These are phyloP conservation scores for Xylaria sp. DNA, from an alignment of 2,329 filamentous ascomycete species.

Conservation along the genomic window DNA sequence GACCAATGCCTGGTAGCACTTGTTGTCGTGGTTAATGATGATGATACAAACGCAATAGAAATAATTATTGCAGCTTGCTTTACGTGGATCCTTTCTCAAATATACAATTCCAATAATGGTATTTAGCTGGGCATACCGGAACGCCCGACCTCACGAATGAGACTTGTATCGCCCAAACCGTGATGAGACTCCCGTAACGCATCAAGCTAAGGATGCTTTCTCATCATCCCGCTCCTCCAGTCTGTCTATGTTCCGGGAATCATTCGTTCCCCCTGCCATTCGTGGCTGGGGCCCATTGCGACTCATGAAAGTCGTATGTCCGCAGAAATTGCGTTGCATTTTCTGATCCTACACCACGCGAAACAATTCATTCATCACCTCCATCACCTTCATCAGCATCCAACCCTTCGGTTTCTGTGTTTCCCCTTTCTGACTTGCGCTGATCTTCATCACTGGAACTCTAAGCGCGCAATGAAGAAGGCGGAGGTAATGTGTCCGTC, in stretches of 20 bases:
- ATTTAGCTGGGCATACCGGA: slow-evolving; percentile 13
- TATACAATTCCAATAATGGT: background rate
- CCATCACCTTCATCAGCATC: slow-evolving; percentile 1
- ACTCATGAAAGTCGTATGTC: background rate
- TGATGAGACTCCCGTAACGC: slow-evolving; percentile 28
- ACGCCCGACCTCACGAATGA: slow-evolving; percentile 27
- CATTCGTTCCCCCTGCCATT: background rate
- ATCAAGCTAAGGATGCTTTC: slow-evolving; percentile 4
- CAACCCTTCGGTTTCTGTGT: background rate
- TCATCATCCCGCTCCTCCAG: background rate
- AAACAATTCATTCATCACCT: background rate
- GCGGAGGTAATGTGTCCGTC: slow-evolving; percentile 51
- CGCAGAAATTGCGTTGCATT: background rate
- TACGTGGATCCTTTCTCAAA: background rate
- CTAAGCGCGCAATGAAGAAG: slow-evolving; percentile 48
- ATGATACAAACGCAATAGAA: slow-evolving; percentile 3
- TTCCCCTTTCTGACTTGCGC: background rate
- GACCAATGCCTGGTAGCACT: too few relatives aligned
- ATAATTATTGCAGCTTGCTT: background rate
- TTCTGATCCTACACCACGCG: background rate
- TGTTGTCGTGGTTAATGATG: background rate
- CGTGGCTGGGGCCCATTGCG: background rate
- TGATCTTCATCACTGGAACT: background rate
- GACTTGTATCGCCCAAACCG: slow-evolving; percentile 17
- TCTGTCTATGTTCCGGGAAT: slow-evolving; percentile 22